A percentile compares a stretch with the other conserved stretches of the same genome.
phyloP scores from a whole-genome alignment of 345 rosid species.

The Euphorbia lathyris region DNA sequence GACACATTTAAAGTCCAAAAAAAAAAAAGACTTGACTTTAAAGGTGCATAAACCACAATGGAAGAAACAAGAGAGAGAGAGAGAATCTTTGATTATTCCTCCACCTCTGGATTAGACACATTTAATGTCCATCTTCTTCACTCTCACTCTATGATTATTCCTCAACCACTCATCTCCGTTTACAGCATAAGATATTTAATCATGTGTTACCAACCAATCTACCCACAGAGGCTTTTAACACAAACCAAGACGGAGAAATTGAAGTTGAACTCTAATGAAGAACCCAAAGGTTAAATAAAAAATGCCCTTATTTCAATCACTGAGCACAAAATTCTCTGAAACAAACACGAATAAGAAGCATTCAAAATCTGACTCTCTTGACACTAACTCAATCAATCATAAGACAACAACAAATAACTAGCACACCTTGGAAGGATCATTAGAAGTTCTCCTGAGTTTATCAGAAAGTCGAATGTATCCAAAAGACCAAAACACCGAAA shows the following conservation, averaged over 20 bases:
- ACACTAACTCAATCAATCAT: neutral
- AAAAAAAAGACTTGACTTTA: too few relatives aligned
- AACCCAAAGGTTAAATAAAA: neutral
- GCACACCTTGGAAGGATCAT: conserved; percentile 84
- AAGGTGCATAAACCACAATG: too few relatives aligned
- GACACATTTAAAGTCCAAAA: too few relatives aligned
- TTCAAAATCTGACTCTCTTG: neutral
- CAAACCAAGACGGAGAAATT: neutral
- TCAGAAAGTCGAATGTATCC: conserved; percentile 89
- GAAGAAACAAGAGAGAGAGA: too few relatives aligned
- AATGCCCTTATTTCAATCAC: neutral
- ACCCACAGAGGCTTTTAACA: neutral
- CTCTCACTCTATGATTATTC: neutral
- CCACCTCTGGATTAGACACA: too few relatives aligned
- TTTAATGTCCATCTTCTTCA: neutral
- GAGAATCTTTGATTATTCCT: too few relatives aligned
- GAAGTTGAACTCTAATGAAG: neutral
- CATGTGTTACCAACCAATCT: neutral
- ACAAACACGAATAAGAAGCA: neutral
- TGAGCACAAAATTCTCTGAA: neutral
- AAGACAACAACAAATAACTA: neutral
- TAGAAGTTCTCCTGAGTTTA: conserved; percentile 67
- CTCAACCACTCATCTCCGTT: neutral
- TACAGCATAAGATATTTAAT: neutral
- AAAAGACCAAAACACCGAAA: conserved; percentile 94